A percentile compares a stretch with the other conserved stretches of the same genome.
Conservation (phyloP, 345 rosid genomes). For the Combretum micranthum region DNA sequence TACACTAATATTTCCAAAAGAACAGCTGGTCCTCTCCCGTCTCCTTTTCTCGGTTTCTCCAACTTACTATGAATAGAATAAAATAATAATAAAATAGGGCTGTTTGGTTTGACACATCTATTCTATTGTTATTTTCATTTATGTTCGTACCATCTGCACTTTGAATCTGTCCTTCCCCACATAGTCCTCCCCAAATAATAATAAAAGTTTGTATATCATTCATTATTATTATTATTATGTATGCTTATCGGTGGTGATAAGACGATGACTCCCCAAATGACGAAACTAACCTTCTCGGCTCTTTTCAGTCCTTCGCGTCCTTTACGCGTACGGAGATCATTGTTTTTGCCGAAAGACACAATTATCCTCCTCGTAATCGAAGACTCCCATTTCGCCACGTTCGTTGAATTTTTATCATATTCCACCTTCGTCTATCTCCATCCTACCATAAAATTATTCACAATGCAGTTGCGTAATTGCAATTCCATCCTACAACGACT, state of each 20-base stretch:
- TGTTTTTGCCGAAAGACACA: slow-evolving; percentile 3
- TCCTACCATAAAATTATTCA: too few species aligned
- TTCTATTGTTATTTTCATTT: too few species aligned
- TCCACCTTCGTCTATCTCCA: too few species aligned
- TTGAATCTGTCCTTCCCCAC: slow-evolving; percentile 46
- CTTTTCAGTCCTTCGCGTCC: slow-evolving; percentile 23
- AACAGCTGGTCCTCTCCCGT: too few species aligned
- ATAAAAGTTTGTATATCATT: neutral
- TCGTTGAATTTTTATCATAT: neutral
- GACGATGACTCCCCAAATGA: neutral
- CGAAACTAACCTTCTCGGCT: slow-evolving; percentile 18
- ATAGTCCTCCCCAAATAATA: slow-evolving; percentile 29
- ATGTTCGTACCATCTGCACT: slow-evolving; percentile 9
- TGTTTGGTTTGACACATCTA: too few species aligned
- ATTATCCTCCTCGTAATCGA: neutral
- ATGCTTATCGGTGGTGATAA: slow-evolving; percentile 4
- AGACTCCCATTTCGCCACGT: neutral
- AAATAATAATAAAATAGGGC: too few species aligned
- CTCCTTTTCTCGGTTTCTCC: too few species aligned
- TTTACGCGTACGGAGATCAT: slow-evolving; percentile 20
- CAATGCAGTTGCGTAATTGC: too few species aligned
- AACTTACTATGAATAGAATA: too few species aligned
- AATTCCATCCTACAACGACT: too few species aligned
- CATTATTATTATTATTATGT: too few species aligned
- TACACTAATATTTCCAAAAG: too few species aligned